A percentile compares a stretch with the other conserved stretches of the same genome.
Conservation (phyloP, 2,329 filamentous ascomycete genomes). For the Colletotrichum trifolii region DNA sequence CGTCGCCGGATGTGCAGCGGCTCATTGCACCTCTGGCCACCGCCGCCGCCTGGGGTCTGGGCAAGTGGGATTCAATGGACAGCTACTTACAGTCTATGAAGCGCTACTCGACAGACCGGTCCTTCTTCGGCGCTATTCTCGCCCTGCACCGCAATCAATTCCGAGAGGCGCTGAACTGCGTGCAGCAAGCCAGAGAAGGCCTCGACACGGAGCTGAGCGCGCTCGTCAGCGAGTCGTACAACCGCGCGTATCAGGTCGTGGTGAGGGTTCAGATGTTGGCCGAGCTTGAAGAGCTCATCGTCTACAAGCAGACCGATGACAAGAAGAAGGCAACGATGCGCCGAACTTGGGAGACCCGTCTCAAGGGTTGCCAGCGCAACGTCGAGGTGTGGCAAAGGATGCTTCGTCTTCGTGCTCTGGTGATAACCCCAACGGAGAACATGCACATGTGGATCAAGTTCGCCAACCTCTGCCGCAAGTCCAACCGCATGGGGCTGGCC, state of each 20-base stretch:
- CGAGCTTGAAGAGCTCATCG: constrained; percentile 96
- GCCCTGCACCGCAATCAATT: constrained; percentile 97
- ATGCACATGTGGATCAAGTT: constrained; percentile 99
- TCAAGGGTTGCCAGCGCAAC: constrained; percentile 95
- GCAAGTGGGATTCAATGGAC: constrained; percentile 99
- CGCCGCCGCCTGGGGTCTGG: constrained; percentile 94
- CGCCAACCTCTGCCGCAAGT: constrained; percentile 97
- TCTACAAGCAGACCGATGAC: constrained; percentile 93
- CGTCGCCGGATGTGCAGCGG: constrained; percentile 85
- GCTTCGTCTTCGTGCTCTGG: constrained; percentile 92
- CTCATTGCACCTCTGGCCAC: constrained; percentile 94
- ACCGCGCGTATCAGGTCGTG: constrained; percentile 96
- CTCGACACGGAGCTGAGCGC: constrained; percentile 96
- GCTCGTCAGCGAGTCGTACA: constrained; percentile 97
- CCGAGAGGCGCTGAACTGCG: constrained; percentile 86
- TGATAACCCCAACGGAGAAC: constrained; percentile 91
- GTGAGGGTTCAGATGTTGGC: constrained; percentile 99
- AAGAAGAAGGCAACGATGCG: constrained; percentile 93
- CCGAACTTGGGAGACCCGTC: constrained; percentile 92
- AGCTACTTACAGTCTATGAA: constrained; percentile 97
- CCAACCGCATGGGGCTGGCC: constrained; percentile 90
- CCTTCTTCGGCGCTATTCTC: constrained; percentile 97
- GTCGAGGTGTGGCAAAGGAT: constrained; percentile 99
- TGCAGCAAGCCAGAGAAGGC: constrained; percentile 91
- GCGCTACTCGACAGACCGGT: constrained; percentile 89